phyloP scores from a whole-genome alignment of 2,329 filamentous ascomycete species.

The Microdochium paspali region DNA sequence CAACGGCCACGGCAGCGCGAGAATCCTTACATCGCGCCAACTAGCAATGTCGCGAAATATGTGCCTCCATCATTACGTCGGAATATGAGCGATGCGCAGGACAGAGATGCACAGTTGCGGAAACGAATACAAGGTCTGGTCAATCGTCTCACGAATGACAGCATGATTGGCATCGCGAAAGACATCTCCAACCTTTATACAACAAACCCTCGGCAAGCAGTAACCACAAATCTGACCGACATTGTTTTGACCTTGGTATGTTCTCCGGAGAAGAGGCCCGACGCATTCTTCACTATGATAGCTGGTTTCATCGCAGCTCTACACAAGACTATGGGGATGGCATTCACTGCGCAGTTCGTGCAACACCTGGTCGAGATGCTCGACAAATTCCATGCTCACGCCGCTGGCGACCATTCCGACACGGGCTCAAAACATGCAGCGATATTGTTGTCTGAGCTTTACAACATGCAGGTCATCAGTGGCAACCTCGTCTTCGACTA shows the following conservation, averaged over 20 bases:
- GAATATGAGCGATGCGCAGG: conserved; percentile 51
- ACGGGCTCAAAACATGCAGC: conserved; percentile 48
- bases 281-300: conserved; percentile 84
- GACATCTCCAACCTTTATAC: conserved; percentile 80
- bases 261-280: conserved; percentile 68
- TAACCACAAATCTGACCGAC: conserved; percentile 72
- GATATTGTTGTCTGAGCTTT: conserved; percentile 75
- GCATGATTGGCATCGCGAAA: conserved; percentile 72
- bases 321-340: conserved; percentile 78
- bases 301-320: conserved; percentile 83
- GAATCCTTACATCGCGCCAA: conserved; percentile 81
- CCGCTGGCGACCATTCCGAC: conserved; percentile 22
- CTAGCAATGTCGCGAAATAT: conserved; percentile 58
- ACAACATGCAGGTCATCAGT: conserved; percentile 83
- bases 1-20: conserved; percentile 49
- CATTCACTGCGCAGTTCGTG: conserved; percentile 81
- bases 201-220: conserved; percentile 75
- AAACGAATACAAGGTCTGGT: conserved; percentile 80
- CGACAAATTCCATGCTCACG: conserved; percentile 49
- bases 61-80: conserved; percentile 77
- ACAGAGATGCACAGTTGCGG: conserved; percentile 59
- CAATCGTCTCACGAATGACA: conserved; percentile 88
- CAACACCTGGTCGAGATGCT: conserved; percentile 71
- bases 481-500: conserved; percentile 85
- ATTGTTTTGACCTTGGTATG: conserved; percentile 70